These are phyloP conservation scores for Tanacetum coccineum DNA, from an alignment of 129 eudicot species.

Conservation along the genomic window DNA sequence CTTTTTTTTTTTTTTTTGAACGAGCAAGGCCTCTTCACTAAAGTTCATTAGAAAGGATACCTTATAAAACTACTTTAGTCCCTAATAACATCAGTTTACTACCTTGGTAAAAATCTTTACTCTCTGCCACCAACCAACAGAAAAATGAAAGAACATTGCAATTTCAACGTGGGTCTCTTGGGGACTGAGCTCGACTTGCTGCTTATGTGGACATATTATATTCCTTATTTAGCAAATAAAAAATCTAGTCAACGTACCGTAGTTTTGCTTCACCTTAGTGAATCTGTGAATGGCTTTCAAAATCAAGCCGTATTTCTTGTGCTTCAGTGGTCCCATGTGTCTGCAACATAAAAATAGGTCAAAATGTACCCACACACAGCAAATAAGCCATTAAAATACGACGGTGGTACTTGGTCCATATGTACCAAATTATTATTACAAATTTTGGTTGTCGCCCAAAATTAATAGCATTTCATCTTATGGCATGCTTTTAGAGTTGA, in stretches of 20 bases:
- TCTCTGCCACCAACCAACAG: not conserved
- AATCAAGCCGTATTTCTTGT: slow-evolving; percentile 63
- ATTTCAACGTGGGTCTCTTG: not conserved
- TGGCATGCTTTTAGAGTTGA: not conserved
- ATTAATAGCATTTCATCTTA: not conserved
- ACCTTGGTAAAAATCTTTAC: not conserved
- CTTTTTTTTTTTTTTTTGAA: too few species aligned
- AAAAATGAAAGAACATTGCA: not conserved
- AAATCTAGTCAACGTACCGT: slow-evolving; percentile 45
- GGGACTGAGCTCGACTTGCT: not conserved
- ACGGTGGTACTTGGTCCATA: too few species aligned
- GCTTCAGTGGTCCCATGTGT: slow-evolving; percentile 78
- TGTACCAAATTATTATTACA: too few species aligned
- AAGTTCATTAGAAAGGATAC: not conserved
- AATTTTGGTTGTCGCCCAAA: not conserved
- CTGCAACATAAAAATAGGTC: slow-evolving; percentile 39
- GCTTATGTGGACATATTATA: not conserved
- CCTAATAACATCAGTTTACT: not conserved
- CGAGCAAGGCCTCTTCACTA: not conserved
- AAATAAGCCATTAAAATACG: not conserved
- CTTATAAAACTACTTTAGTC: not conserved
- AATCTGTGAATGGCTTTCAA: slow-evolving; percentile 64
- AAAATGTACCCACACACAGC: not conserved
- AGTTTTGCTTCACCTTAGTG: slow-evolving; percentile 83
- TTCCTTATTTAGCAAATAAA: not conserved